Evolutionary conservation across 164 flowering plant species (phyloP).

Genomic region (Nymphaea colorata): DNA sequence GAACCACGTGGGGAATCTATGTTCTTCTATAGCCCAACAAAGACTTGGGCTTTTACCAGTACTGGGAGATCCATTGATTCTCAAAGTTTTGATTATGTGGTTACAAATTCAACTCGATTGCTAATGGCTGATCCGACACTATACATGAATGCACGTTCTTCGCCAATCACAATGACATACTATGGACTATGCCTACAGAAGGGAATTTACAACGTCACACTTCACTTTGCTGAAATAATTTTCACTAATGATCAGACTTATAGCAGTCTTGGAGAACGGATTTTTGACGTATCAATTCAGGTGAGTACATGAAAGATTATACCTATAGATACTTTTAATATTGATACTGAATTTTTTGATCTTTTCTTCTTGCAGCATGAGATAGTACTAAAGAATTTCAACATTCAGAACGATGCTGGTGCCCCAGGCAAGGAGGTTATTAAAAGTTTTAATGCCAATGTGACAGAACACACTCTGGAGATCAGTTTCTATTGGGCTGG

Average conservation of each 20-base stretch:
- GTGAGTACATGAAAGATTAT: not conserved
- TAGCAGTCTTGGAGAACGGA: slow-evolving; percentile 5
- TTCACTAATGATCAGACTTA: slow-evolving; percentile 2
- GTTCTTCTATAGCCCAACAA: slow-evolving; percentile 7
- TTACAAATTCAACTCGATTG: not conserved
- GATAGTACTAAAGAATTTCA: slow-evolving; percentile 5
- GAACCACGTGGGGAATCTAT: slow-evolving; percentile 5
- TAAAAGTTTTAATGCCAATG: slow-evolving; percentile 2
- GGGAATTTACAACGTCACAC: slow-evolving; percentile 4
- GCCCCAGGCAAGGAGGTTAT: not conserved
- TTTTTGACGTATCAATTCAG: slow-evolving; percentile 7
- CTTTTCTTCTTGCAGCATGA: not conserved
- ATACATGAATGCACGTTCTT: slow-evolving; percentile 3
- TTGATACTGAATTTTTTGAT: not conserved
- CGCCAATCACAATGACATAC: slow-evolving; percentile 3
- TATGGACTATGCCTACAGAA: slow-evolving; percentile 7
- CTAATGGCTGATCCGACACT: slow-evolving; percentile 1
- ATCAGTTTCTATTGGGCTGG: slow-evolving; percentile 7
- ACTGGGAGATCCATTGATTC: slow-evolving; percentile 52
- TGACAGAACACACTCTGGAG: slow-evolving; percentile 3
- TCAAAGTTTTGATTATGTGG: slow-evolving; percentile 8
- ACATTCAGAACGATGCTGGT: slow-evolving; percentile 5
- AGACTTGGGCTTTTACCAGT: slow-evolving; percentile 49
- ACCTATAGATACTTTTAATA: not conserved
- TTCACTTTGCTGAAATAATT: slow-evolving; percentile 7